These are phyloP conservation scores for Penicillium macrosclerotiorum DNA, from an alignment of 495 filamentous ascomycete species.

Conservation along the genomic window DNA sequence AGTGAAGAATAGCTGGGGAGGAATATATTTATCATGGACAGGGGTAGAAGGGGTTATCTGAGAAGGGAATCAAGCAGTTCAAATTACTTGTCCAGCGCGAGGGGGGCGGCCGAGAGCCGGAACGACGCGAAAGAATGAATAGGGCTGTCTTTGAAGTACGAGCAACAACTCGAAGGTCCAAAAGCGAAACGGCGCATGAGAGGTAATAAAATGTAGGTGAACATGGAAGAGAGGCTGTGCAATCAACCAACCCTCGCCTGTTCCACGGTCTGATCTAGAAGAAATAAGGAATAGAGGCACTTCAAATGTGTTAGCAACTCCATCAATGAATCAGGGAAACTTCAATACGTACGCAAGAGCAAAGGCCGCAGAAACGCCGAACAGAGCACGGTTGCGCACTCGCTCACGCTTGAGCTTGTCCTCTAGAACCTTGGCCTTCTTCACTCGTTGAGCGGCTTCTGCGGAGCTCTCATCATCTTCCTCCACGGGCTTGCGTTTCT, in stretches of 20 bases:
- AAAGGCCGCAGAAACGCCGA: slow-evolving; percentile 81
- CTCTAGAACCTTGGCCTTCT: slow-evolving; percentile 72
- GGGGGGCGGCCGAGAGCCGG: not conserved
- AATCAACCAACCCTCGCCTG: no score
- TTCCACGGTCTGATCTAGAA: no score
- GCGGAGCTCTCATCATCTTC: slow-evolving; percentile 55
- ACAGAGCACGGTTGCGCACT: slow-evolving; percentile 75
- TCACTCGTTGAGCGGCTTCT: slow-evolving; percentile 50
- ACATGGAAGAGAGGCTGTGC: no score
- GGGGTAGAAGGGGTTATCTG: slow-evolving; percentile 16
- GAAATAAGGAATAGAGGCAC: slow-evolving; percentile 49
- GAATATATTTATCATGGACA: slow-evolving; percentile 35
- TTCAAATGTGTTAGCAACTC: slow-evolving; percentile 25
- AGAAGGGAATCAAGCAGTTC: slow-evolving; percentile 4
- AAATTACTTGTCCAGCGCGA: no score
- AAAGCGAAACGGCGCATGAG: slow-evolving; percentile 4
- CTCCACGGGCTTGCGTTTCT: slow-evolving; percentile 84
- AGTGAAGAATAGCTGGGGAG: slow-evolving; percentile 12
- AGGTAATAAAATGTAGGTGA: no score
- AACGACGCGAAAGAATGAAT: slow-evolving; percentile 2
- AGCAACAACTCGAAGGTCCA: slow-evolving; percentile 3
- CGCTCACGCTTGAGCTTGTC: slow-evolving; percentile 77
- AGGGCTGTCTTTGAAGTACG: not conserved
- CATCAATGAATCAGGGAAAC: not conserved
- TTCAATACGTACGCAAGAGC: slow-evolving; percentile 79